phyloP scores from a whole-genome alignment of 352 stramenopile species.

The Phytophthora hybrid region DNA sequence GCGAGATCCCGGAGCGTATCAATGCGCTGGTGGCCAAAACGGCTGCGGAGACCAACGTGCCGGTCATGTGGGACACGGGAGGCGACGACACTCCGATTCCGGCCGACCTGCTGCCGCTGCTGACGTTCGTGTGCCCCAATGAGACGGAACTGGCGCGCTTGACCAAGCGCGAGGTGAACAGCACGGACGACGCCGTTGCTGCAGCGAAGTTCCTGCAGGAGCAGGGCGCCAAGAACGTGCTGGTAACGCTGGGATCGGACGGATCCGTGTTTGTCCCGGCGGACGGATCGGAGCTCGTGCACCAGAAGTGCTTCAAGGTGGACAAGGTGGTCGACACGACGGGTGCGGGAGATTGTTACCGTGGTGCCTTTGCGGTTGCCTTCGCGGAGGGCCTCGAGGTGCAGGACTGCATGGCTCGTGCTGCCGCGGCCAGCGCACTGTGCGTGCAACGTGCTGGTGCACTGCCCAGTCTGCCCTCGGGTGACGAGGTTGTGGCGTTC shows the following conservation, averaged over 20 bases:
- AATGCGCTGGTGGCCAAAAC: conserved; percentile 64
- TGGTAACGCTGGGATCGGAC: conserved; percentile 75
- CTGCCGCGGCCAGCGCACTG: conserved; percentile 67
- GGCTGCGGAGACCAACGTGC: conserved; percentile 53
- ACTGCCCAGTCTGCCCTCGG: conserved; percentile 73
- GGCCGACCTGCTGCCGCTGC: conserved; percentile 54
- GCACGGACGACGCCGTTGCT: conserved; percentile 54
- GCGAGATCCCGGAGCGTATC: conserved; percentile 67
- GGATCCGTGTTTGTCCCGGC: conserved; percentile 75
- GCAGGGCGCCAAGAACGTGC: conserved; percentile 58
- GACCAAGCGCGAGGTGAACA: conserved; percentile 48
- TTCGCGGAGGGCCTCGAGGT: conserved; percentile 58
- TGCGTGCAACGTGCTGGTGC: conserved; percentile 74
- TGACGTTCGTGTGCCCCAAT: conserved; percentile 81
- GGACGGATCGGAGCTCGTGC: conserved; percentile 37
- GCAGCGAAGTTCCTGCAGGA: conserved; percentile 64
- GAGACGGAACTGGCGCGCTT: conserved; percentile 78
- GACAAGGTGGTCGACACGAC: conserved; percentile 83
- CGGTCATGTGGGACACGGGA: conserved; percentile 83
- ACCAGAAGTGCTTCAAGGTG: conserved; percentile 62
- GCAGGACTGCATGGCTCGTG: conserved; percentile 60
- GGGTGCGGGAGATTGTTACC: conserved; percentile 83
- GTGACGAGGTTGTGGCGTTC: conserved; percentile 42
- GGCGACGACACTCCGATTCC: conserved; percentile 74
- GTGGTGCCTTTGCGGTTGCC: conserved; percentile 70